Conservation (phyloP, 2,329 filamentous ascomycete species). For the Didymellaceae sp. region DNA sequence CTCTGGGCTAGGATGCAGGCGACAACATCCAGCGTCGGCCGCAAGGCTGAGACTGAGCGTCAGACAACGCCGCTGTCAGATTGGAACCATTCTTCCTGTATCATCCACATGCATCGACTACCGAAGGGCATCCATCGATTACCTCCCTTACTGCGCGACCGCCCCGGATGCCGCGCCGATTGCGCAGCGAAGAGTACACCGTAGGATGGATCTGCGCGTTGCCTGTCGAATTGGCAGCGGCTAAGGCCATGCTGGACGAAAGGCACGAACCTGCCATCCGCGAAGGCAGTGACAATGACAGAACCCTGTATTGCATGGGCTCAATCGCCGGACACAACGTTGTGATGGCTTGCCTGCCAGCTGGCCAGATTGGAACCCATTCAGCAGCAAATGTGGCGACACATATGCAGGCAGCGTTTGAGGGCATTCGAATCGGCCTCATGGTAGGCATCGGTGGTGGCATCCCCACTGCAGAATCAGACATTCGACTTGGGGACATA, state of each 20-base stretch:
- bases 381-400: slow-evolving; percentile 43
- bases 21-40: slow-evolving; percentile 12
- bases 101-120: slow-evolving; percentile 7
- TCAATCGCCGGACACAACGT: slow-evolving; percentile 42
- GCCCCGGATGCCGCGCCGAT: not conserved
- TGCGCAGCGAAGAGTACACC: slow-evolving; percentile 18
- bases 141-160: not conserved
- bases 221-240: slow-evolving; percentile 20
- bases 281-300: slow-evolving; percentile 19
- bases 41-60: slow-evolving; percentile 17
- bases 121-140: not conserved
- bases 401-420: slow-evolving; percentile 42
- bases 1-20: slow-evolving; percentile 3
- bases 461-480: slow-evolving; percentile 23
- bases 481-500: slow-evolving; percentile 37
- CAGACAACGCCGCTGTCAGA: slow-evolving; percentile 11
- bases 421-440: slow-evolving; percentile 46
- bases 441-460: slow-evolving; percentile 55
- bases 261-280: not conserved
- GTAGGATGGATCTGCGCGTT: slow-evolving; percentile 27
- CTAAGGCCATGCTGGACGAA: slow-evolving; percentile 11
- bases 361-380: slow-evolving; percentile 42
- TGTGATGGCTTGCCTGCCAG: slow-evolving; percentile 25
- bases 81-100: not conserved
- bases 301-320: slow-evolving; percentile 32